phyloP scores from a whole-genome alignment of 2,329 filamentous ascomycete species.

The Piedraia hortae region DNA sequence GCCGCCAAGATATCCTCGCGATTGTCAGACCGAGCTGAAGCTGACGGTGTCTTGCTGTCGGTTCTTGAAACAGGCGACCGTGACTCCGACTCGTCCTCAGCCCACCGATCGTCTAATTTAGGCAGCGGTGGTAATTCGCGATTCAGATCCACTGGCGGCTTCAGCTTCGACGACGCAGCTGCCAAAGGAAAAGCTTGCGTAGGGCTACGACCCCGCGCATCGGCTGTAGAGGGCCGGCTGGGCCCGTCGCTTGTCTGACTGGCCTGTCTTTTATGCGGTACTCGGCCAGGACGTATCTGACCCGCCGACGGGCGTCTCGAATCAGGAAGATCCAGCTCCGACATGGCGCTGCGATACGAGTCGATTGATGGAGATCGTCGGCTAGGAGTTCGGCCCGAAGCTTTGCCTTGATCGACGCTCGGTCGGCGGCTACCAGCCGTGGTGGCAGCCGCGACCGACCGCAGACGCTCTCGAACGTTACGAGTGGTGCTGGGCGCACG shows the following conservation, averaged over 20 bases:
- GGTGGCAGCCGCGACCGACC: conserved; percentile 12
- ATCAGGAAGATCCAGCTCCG: conserved; percentile 2
- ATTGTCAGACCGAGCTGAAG: too few species aligned
- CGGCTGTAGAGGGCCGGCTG: conserved; percentile 2
- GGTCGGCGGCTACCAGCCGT: conserved; percentile 5
- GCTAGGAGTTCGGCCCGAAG: conserved; percentile 8
- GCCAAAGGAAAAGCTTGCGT: neutral
- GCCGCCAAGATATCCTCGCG: too few species aligned
- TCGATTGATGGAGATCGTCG: conserved; percentile 6
- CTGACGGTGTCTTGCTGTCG: too few species aligned
- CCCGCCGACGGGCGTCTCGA: neutral
- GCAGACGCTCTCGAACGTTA: conserved; percentile 17
- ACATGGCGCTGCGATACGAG: conserved; percentile 5
- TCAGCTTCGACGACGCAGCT: conserved; percentile 1
- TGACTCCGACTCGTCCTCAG: conserved; percentile 6
- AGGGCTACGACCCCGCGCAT: conserved; percentile 2
- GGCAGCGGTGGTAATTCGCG: conserved; percentile 21
- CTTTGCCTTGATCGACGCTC: conserved; percentile 9
- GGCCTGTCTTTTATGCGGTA: neutral
- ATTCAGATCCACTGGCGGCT: conserved; percentile 16
- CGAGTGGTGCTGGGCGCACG: conserved; percentile 3
- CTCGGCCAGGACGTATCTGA: neutral
- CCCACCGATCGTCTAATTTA: conserved; percentile 17
- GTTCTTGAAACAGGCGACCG: too few species aligned
- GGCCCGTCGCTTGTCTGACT: conserved; percentile 1